These are phyloP conservation scores for Chaetoscypha palmicola DNA, from an alignment of 2,329 filamentous ascomycete genomes.

Conservation along the genomic window DNA sequence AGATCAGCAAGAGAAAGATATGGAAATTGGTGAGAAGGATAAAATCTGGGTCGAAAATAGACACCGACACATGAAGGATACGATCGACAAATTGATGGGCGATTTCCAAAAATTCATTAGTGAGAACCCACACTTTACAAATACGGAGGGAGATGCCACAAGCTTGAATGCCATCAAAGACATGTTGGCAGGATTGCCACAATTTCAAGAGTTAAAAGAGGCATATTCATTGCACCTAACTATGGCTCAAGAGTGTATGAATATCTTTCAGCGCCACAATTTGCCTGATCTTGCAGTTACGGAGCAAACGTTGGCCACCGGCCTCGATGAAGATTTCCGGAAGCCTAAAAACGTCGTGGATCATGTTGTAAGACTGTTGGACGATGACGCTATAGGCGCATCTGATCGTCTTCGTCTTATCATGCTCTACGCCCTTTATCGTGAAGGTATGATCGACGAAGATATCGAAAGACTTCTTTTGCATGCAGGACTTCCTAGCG, in stretches of 20 bases:
- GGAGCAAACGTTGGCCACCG: slow-evolving; percentile 87
- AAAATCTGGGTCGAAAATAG: slow-evolving; percentile 93
- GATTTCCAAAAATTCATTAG: slow-evolving; percentile 90
- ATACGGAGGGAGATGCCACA: slow-evolving; percentile 59
- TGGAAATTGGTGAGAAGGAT: slow-evolving; percentile 86
- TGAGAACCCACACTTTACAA: slow-evolving; percentile 86
- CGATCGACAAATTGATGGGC: slow-evolving; percentile 83
- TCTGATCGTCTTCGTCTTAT: slow-evolving; percentile 79
- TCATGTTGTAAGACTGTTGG: slow-evolving; percentile 77
- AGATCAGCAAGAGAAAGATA: slow-evolving; percentile 74
- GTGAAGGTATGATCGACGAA: slow-evolving; percentile 74
- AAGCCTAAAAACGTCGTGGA: slow-evolving; percentile 87
- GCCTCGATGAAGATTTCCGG: slow-evolving; percentile 83
- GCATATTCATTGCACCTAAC: slow-evolving; percentile 89
- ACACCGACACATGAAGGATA: slow-evolving; percentile 96
- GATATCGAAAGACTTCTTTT: slow-evolving; percentile 79
- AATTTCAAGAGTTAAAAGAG: slow-evolving; percentile 94
- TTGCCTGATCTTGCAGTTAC: slow-evolving; percentile 79
- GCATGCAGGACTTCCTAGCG: slow-evolving; percentile 67
- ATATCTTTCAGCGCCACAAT: slow-evolving; percentile 77
- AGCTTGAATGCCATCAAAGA: slow-evolving; percentile 90
- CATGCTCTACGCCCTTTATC: slow-evolving; percentile 77
- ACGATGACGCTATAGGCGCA: slow-evolving; percentile 67
- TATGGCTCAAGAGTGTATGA: slow-evolving; percentile 98
- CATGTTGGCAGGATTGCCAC: slow-evolving; percentile 89